Base-by-base conservation (phyloP, 2,329 filamentous ascomycete species). In the Fusarium mexicanum region DNA sequence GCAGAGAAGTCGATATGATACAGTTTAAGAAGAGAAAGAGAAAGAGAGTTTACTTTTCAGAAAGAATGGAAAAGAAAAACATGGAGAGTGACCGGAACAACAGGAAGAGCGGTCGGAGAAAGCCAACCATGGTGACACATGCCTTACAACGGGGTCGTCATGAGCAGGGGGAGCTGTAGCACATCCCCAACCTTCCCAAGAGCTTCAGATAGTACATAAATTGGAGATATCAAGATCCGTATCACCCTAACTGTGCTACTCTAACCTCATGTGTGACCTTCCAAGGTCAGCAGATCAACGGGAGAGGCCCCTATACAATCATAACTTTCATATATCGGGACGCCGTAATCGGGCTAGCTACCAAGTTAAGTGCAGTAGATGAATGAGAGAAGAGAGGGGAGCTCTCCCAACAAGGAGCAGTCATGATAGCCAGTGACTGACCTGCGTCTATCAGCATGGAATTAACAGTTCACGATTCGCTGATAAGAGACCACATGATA, bases 401-500 rank as follows among this genome's bases (percentile, higher is more conserved):
- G 72, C 71, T 74, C 59, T 65, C 72, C 68, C 64, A 72, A 67
- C 65, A 75, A 64, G 59, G 66, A 75, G 65, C 67, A 71, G 72
- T 73, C 72, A 75, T 75, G 72, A 75, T 75, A 71, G 43, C 63
- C 66, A 62, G 50, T 67, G 38, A 24, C 64, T 38, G 67, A 55
- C n/a, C 47, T 71, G 48, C 63, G 61, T 74, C 67, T 69, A 51
- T 37, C 63, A 43, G 51, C 68, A 38, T 54, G 60, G 51, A 72
- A 72, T 61, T 66, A 43, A 46, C 17, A 51, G 54, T 50, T 73
- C n/a, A 75, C 72, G 61, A 75, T 75, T 75, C 72, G 72, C 61
- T 61, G 73, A 76, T 76, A 76, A 74, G 73, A 75, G 73, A 57
- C 73, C 73, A 76, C 73, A 76, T 76, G 73, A 76, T 76, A 76